Evolutionary conservation across 208 protist genomes (phyloP), one percentile per base, ranked within the genome.

Genomic region (Acanthamoeba royreba): DNA sequence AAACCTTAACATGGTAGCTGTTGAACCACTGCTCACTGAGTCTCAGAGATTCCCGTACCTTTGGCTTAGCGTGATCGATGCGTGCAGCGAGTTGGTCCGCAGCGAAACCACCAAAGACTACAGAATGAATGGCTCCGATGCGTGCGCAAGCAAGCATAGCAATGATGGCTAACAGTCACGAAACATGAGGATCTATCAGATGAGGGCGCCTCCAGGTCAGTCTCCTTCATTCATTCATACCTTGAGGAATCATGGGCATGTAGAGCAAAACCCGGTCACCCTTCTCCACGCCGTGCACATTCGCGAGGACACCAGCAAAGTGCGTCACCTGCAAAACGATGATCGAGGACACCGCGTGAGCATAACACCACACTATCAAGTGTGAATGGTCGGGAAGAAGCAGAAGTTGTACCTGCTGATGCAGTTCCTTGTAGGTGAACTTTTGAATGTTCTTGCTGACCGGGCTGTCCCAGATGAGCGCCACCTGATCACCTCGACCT

Each of bases 91-190:
- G 63, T 58, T 96, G 79, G 38, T 94, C 43, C 43, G 47, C 1
- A 15, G 74, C 35, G 42, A 95, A 95, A 31, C 94, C 94, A n/a
- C 94, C 94, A 83, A 95, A 95, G 8, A 95, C 94, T 5, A 95
- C 94, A 28, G 45, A 58, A 35, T 95, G 94, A 85, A 92, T 69
- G 7, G 94, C 94, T n/a, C 55, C 86, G 35, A 91, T 25, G 31
- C 85, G 49, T 2, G 92, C 92, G 40, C 79, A 94, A 2, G 79
- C 92, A 25, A 94, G 92, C 92, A 94, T 94, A 13, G 77, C 92
- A 31, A 91, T 61, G 40, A 91, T n/a, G 0, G 92, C 79, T 69
- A 35, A 38, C 9, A 25, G 19, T 5, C 55, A 25, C 33, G 8
- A 7, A 15, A 11, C 25, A 31, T 69, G 13, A 69, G n/a, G 58